Percentiles rank a stretch among this genome's conserved stretches.
Evolutionary conservation across 225 moss, liverwort and hornwort species (phyloP).

Genomic region (Bryum argenteum): DNA sequence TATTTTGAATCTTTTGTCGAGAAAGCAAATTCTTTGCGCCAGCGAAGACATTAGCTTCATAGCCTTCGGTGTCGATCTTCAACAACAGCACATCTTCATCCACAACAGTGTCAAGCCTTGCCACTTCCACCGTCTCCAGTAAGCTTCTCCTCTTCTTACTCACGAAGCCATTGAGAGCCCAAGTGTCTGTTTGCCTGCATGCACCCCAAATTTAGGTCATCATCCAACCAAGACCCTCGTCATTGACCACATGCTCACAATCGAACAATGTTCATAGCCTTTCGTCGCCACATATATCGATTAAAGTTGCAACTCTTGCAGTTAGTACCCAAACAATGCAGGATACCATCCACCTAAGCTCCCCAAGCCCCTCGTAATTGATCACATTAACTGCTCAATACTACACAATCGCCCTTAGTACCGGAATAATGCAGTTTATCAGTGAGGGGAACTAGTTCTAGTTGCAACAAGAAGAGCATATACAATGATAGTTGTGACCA

Average conservation of each 20-base stretch:
- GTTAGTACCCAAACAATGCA: no score
- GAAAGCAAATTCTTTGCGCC: conserved; percentile 46
- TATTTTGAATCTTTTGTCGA: conserved; percentile 33
- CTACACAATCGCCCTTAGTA: no score
- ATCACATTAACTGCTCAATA: no score
- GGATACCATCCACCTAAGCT: no score
- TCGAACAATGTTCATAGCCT: no score
- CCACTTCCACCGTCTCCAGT: conserved; percentile 39
- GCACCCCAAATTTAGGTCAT: not conserved
- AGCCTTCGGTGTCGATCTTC: conserved; percentile 63
- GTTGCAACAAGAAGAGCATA: no score
- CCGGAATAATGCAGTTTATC: no score
- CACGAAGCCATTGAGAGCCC: conserved; percentile 53
- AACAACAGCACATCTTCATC: conserved; percentile 48
- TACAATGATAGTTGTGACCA: no score
- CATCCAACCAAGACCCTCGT: not conserved
- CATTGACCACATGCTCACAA: no score
- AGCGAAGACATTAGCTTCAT: conserved; percentile 47
- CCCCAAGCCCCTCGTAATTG: not conserved
- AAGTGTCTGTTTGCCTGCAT: conserved; percentile 48
- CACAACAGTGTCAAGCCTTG: conserved; percentile 45
- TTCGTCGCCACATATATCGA: no score
- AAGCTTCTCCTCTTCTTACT: conserved; percentile 27
- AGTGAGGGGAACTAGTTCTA: no score
- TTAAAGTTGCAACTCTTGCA: no score